Percentiles rank a stretch among this genome's conserved stretches.
Conservation (phyloP, 148 eudicot genomes). For the Persicaria maculosa region DNA sequence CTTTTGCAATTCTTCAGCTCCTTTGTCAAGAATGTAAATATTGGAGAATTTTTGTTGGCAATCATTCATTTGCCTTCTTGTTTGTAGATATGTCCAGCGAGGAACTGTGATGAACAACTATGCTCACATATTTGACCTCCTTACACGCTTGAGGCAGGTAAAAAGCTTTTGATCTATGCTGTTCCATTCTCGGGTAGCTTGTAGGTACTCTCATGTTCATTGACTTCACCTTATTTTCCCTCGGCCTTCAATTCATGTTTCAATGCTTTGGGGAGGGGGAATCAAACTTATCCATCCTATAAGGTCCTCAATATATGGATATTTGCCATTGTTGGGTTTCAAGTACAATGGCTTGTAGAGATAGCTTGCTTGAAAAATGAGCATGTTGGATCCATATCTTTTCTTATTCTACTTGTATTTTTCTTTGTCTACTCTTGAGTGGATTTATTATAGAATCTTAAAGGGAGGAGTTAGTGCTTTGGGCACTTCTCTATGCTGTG, state of each 20-base stretch:
- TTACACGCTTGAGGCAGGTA: slow-evolving; percentile 87
- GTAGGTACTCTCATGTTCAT: not conserved
- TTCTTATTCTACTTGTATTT: not conserved
- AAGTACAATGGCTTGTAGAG: not conserved
- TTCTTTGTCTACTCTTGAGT: not conserved
- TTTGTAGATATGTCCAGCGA: slow-evolving; percentile 59
- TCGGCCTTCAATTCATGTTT: not conserved
- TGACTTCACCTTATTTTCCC: not conserved
- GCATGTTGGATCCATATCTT: not conserved
- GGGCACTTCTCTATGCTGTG: not conserved
- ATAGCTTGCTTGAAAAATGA: not conserved
- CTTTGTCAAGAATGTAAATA: not conserved
- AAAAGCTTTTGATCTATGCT: not conserved
- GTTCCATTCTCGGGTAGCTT: not conserved
- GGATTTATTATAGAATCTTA: not conserved
- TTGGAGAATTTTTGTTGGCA: not conserved
- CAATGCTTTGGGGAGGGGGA: not conserved
- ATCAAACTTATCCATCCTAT: not conserved
- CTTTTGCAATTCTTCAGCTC: not conserved
- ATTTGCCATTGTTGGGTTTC: not conserved
- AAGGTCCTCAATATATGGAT: not conserved
- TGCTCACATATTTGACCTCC: slow-evolving; percentile 92
- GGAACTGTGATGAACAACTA: slow-evolving; percentile 82
- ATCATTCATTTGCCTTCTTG: slow-evolving; percentile 1
- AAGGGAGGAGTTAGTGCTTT: not conserved